Base-by-base conservation (phyloP, 768 basidiomycete species). In the Boletus sp. region DNA sequence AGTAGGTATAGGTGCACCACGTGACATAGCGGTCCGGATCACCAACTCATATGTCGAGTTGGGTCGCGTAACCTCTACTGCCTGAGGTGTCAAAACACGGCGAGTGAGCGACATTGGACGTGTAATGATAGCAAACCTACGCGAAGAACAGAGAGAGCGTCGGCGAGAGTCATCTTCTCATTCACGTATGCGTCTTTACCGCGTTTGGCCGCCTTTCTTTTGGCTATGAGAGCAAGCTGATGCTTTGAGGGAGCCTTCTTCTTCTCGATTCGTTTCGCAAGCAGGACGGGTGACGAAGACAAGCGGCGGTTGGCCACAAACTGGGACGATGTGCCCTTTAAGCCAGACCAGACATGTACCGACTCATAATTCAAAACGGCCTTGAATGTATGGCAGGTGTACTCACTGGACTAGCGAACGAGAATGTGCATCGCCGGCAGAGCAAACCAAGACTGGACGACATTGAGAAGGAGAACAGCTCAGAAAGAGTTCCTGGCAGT, bases 1-100 rank as follows among this genome's bases (percentile, higher is more conserved):
- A 67, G 92, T 90, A 9, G 96, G 90, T 17, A 96, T 85, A 27
- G 90, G 81, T 41, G 87, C 77, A 61, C 91, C 90, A 66, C 85
- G 85, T 53, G 84, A 80, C 71, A 88, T 80, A 56, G 84, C 83
- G 1, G 93, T 93, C 62, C 88, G 87, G 55, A 98, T 76, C 45
- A 83, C 83, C 21, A 98, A 74, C 61, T 93, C 90, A 66, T 90
- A 91, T 4, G 87, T 86, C 5, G 89, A 79, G 49, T 79, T 79
- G 5, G 92, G 88, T 47, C 81, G 82, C 7, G 87, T 78, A 46
- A 94, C 86, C 69, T 94, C 91, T 8, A 93, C 84, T 14, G 94
- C 84, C 94, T 97, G 47, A 10, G 40, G 21, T 60, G 43, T 42
- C 51, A 44, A 10, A 23, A 40, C 27, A 43, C 27, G 42, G 59